Evolutionary conservation across 176 grass and related monocot genomes (phyloP), one percentile per base, ranked within the genome.

Genomic region (Hyparrhenia diplandra): DNA sequence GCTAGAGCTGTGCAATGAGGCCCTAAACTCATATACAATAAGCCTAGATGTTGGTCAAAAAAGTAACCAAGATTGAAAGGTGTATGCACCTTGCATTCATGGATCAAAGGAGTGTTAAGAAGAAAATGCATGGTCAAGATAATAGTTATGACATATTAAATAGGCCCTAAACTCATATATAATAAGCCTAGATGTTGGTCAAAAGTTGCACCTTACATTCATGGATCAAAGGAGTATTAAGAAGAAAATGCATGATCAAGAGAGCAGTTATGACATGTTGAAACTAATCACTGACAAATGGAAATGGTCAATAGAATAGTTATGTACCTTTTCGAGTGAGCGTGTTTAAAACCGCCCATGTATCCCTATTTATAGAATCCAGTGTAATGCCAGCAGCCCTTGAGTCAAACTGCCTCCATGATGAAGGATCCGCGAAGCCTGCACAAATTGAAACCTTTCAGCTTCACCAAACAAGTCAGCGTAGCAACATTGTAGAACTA

Each of bases 401-500:
- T 0, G 92, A 94, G 84, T 98, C 81, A 34, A 92, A 65, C 17
- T 37, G 68, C 77, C 43, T 92, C 95, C 92, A 91, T 12, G 69
- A 58, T 14, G 92, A 94, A 89, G 81, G 86, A 81, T 98, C 81
- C 71, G 82, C 76, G 13, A 47, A 75, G 74, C 90, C 95, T 98
- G 55, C 76, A 81, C 31, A 23, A 59, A 65, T 46, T 34, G 41
- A 83, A 65, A 75, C 6, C 31, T 82, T 46, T 66, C 62, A 73
- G 65, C 41, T 66, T 62, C 47, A 42, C 24, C 13, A 25, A 59
- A 7, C 49, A 7, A 27, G 8, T 47, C 40, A 67, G 61, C 7
- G 4, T 52, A 18, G 49, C 13, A 34, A 79, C 37, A 43, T 45
- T 60, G 40, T 47, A 51, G 65, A 67, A 29, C 47, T 60, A 78